Conservation (phyloP, 176 grass and related monocot species). For the Hordeum vulgare region MorexV3_pseudomolecules_assembly NC_058522.1:503641109-503641608, state of each 20-base stretch:
- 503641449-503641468: too few species aligned
- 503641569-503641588: not conserved
- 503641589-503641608: conserved; percentile 11
- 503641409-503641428: not conserved
- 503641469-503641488: not conserved
- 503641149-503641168: not conserved
- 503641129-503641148: not conserved
- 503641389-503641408: too few species aligned
- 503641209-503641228: not conserved
- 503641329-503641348: too few species aligned
- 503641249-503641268: conserved; percentile 15
- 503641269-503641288: not conserved
- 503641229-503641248: conserved; percentile 13
- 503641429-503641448: too few species aligned
- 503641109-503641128: not conserved
- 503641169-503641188: not conserved
- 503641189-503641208: not conserved
- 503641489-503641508: not conserved
- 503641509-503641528: not conserved
- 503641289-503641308: not conserved
- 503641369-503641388: not conserved
- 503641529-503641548: not conserved
- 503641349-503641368: not conserved
- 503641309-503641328: not conserved
- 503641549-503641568: not conserved